Evolutionary conservation across 2,329 filamentous ascomycete genomes (phyloP).

Genomic region (Calonectria hongkongensis): DNA sequence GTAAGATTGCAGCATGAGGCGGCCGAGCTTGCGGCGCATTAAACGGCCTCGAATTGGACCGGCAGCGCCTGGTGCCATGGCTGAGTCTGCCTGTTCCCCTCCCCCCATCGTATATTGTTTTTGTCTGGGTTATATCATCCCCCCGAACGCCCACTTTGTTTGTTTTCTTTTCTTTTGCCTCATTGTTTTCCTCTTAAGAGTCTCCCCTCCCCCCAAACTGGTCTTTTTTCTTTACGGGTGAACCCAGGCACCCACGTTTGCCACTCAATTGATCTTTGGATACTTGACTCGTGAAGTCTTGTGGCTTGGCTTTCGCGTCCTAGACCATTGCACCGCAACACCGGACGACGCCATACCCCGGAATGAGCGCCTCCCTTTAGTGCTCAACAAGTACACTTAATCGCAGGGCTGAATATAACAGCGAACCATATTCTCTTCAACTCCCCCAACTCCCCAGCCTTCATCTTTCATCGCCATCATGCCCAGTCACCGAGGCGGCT

Average conservation of each 20-base stretch:
- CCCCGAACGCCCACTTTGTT: slow-evolving; percentile 24
- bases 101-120: slow-evolving; percentile 22
- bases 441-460: neutral
- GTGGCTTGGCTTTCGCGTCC: neutral
- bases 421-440: neutral
- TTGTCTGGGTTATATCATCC: slow-evolving; percentile 34
- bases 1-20: slow-evolving; percentile 47
- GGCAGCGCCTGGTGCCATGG: neutral
- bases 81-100: slow-evolving; percentile 15
- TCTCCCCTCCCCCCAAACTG: neutral
- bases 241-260: slow-evolving; percentile 29
- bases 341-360: slow-evolving; percentile 1
- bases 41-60: slow-evolving; percentile 11
- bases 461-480: slow-evolving; percentile 38
- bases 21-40: slow-evolving; percentile 41
- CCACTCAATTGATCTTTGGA: slow-evolving; percentile 26
- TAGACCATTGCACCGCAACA: slow-evolving; percentile 6
- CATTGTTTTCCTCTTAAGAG: slow-evolving; percentile 15
- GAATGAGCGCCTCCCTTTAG: slow-evolving; percentile 19
- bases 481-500: slow-evolving; percentile 40
- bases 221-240: slow-evolving; percentile 12
- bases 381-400: slow-evolving; percentile 15
- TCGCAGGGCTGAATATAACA: neutral
- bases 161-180: slow-evolving; percentile 4
- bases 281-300: slow-evolving; percentile 9